phyloP scores from a whole-genome alignment of 352 stramenopile genomes.

The Pythium aristosporum region DNA sequence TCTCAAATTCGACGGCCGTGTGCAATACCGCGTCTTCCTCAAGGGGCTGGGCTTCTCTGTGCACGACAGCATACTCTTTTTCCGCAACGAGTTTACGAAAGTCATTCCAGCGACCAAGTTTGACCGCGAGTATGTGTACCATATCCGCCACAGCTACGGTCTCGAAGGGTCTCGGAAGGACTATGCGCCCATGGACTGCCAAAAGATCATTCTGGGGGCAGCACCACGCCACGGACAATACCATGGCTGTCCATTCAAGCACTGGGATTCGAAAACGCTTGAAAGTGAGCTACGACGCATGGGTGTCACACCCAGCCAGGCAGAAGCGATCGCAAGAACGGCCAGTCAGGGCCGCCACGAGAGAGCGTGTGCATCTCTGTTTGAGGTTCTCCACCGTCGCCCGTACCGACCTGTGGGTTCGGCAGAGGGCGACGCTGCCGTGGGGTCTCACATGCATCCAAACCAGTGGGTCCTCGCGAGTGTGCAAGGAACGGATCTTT shows the following conservation, averaged over 20 bases:
- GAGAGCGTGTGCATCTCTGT: slow-evolving; percentile 48
- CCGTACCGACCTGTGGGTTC: slow-evolving; percentile 13
- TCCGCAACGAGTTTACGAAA: slow-evolving; percentile 69
- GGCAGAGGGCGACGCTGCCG: background rate
- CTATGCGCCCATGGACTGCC: slow-evolving; percentile 61
- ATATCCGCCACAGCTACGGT: slow-evolving; percentile 87
- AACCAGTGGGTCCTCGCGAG: slow-evolving; percentile 59
- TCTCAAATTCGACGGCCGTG: slow-evolving; percentile 83
- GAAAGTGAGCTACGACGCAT: slow-evolving; percentile 40
- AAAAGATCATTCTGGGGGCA: slow-evolving; percentile 47
- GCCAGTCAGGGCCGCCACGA: slow-evolving; percentile 37
- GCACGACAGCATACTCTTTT: slow-evolving; percentile 75
- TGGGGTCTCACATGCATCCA: slow-evolving; percentile 39
- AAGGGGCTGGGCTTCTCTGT: slow-evolving; percentile 81
- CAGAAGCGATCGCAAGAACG: slow-evolving; percentile 34
- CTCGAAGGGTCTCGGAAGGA: slow-evolving; percentile 75
- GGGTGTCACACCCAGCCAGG: slow-evolving; percentile 21
- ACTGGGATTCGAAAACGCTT: slow-evolving; percentile 58
- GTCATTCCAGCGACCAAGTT: slow-evolving; percentile 62
- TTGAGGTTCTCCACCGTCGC: slow-evolving; percentile 39
- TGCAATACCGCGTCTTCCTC: slow-evolving; percentile 86
- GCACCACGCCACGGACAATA: slow-evolving; percentile 64
- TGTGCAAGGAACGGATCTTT: slow-evolving; percentile 12
- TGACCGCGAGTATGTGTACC: slow-evolving; percentile 83
- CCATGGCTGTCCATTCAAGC: slow-evolving; percentile 80